phyloP scores from a whole-genome alignment of 345 rosid species.

The Kernera saxatilis region DNA sequence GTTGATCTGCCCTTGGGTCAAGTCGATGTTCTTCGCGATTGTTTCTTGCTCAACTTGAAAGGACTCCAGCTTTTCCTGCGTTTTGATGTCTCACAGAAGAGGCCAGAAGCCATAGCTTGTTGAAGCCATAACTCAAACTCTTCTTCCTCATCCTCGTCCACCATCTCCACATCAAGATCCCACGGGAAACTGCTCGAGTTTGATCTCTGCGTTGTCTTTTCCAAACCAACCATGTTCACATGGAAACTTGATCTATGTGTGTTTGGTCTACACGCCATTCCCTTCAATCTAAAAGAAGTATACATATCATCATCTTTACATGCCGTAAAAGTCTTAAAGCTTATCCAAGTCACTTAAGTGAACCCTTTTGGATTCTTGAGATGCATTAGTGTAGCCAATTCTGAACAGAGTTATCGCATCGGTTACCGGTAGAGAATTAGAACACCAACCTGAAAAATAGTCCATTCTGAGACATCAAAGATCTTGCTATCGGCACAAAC shows the following conservation, averaged over 20 bases:
- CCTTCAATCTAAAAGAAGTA: conserved; percentile 39
- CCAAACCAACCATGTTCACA: conserved; percentile 89
- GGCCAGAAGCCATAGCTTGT: conserved; percentile 83
- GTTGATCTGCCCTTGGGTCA: conserved; percentile 16
- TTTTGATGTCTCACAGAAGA: conserved; percentile 77
- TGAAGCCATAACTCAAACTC: conserved; percentile 88
- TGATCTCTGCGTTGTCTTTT: conserved; percentile 67
- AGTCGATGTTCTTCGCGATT: conserved; percentile 78
- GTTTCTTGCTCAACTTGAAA: conserved; percentile 71
- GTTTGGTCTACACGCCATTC: conserved; percentile 92
- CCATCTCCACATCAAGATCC: conserved; percentile 95
- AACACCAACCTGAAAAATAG: conserved; percentile 80
- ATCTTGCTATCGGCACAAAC: conserved; percentile 98
- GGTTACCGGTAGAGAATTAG: background rate
- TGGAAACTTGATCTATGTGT: conserved; percentile 95
- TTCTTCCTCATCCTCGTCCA: conserved; percentile 83
- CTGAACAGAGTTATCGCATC: background rate
- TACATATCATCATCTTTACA: background rate
- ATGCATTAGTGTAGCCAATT: background rate
- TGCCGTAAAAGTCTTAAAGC: background rate
- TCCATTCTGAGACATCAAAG: conserved; percentile 99
- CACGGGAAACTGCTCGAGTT: conserved; percentile 84
- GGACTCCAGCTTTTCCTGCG: conserved; percentile 97
- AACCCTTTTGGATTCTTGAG: background rate
- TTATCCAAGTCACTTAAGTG: background rate